These are phyloP conservation scores for Talaromyces islandicus DNA, from an alignment of 2,329 filamentous ascomycete species.

Conservation along the genomic window DNA sequence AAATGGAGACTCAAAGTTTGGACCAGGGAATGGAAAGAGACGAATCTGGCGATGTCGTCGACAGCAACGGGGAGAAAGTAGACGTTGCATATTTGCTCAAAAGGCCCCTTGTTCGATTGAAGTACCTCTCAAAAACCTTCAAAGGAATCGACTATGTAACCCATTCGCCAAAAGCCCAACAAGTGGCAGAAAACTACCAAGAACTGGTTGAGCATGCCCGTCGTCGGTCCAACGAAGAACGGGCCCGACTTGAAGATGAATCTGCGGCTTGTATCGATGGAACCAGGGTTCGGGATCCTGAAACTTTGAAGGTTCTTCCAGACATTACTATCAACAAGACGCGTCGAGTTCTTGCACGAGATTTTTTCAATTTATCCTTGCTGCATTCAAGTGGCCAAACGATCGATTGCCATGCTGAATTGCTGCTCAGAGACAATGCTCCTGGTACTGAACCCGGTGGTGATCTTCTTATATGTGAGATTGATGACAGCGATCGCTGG, in stretches of 20 bases:
- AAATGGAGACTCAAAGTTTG: slow-evolving; percentile 42
- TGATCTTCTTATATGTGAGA: slow-evolving; percentile 87
- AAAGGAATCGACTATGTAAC: slow-evolving; percentile 50
- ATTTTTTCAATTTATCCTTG: slow-evolving; percentile 80
- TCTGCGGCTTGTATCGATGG: slow-evolving; percentile 79
- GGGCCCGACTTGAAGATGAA: slow-evolving; percentile 72
- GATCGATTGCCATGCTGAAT: slow-evolving; percentile 80
- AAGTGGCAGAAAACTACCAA: slow-evolving; percentile 60
- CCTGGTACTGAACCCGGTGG: slow-evolving; percentile 62
- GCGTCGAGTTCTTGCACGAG: slow-evolving; percentile 80
- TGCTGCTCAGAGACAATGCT: slow-evolving; percentile 77
- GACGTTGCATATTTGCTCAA: slow-evolving; percentile 93
- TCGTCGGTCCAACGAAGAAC: slow-evolving; percentile 66
- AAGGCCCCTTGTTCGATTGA: slow-evolving; percentile 77
- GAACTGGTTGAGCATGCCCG: slow-evolving; percentile 70
- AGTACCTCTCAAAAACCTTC: slow-evolving; percentile 78
- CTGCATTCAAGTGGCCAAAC: slow-evolving; percentile 85
- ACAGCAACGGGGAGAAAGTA: slow-evolving; percentile 77
- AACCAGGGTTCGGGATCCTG: slow-evolving; percentile 70
- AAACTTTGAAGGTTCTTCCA: slow-evolving; percentile 65
- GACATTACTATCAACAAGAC: slow-evolving; percentile 67
- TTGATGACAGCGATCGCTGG: slow-evolving; percentile 71
- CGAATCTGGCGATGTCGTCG: slow-evolving; percentile 55
- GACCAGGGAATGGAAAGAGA: slow-evolving; percentile 54
- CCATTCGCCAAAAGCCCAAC: slow-evolving; percentile 49